Conservation (phyloP, 768 basidiomycete species). For the Tylopilus plumbeoviolaceoides region DNA sequence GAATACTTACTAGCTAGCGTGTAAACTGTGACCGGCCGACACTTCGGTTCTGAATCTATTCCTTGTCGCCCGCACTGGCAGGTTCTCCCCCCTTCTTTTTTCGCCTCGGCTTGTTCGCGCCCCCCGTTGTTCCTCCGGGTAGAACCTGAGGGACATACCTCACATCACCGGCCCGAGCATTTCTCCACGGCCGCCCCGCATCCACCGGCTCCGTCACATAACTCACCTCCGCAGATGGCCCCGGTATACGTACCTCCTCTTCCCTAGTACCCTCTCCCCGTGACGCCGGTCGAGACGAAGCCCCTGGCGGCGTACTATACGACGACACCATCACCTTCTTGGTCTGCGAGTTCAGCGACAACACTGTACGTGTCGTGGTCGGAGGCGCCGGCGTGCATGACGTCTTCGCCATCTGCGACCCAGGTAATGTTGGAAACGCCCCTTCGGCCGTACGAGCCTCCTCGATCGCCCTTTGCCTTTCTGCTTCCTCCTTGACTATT, state of each 20-base stretch:
- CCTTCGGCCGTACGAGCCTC: conserved; percentile 50
- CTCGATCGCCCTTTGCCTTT: conserved; percentile 41
- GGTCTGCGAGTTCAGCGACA: conserved; percentile 53
- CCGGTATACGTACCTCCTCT: conserved; percentile 38
- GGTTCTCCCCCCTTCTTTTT: not conserved
- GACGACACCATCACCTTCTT: conserved; percentile 53
- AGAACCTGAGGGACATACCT: conserved; percentile 34
- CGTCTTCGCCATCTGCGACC: conserved; percentile 8
- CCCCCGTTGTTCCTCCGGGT: conserved; percentile 1
- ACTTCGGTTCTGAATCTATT: too few relatives aligned
- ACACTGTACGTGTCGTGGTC: conserved; percentile 49
- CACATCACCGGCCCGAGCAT: conserved; percentile 32
- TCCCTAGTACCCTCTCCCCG: conserved; percentile 30
- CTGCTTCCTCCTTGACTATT: conserved; percentile 45
- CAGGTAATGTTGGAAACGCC: conserved; percentile 55
- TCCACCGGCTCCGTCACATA: conserved; percentile 30
- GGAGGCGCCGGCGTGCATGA: conserved; percentile 21
- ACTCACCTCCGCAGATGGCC: conserved; percentile 36
- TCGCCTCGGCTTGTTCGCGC: not conserved
- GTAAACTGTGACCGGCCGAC: too few relatives aligned
- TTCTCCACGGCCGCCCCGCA: conserved; percentile 41
- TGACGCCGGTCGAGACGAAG: conserved; percentile 32
- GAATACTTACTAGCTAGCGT: too few relatives aligned
- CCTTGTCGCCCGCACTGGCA: too few relatives aligned
- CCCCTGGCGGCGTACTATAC: conserved; percentile 35